Percentiles rank a stretch among this genome's conserved stretches.
Conservation (phyloP, 148 eudicot genomes). For the Fallopia convolvulus region DNA sequence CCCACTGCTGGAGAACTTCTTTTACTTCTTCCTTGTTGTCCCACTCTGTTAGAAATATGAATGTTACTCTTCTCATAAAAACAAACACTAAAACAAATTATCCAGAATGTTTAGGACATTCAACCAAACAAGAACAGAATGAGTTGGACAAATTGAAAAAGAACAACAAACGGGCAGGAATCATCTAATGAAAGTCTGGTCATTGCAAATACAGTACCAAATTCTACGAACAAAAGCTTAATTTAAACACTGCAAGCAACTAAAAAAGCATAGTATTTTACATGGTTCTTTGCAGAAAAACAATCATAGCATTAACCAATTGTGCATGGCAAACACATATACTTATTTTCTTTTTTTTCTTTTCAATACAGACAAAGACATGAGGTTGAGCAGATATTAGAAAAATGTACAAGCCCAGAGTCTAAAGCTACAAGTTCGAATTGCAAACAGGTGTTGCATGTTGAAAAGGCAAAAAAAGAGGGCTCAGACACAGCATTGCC, state of each 20-base stretch:
- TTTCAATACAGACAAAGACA: background rate
- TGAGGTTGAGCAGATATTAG: background rate
- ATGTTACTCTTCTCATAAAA: background rate
- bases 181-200: background rate
- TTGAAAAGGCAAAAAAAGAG: background rate
- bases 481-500: background rate
- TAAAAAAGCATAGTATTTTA: background rate
- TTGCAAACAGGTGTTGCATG: background rate
- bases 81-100: background rate
- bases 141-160: background rate
- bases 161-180: background rate
- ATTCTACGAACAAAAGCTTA: background rate
- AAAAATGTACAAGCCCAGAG: background rate
- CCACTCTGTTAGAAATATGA: constrained; percentile 43
- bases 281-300: background rate
- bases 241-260: background rate
- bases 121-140: background rate
- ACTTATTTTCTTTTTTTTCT: background rate
- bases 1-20: constrained; percentile 84
- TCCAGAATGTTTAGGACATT: background rate
- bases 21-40: constrained; percentile 70
- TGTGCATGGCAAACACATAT: background rate
- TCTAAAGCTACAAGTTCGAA: background rate
- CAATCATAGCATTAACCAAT: background rate
- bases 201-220: background rate